Percentiles rank a stretch among this genome's conserved stretches.
Conservation (phyloP, 2,329 filamentous ascomycete genomes). For the Ascochyta pisi region DNA sequence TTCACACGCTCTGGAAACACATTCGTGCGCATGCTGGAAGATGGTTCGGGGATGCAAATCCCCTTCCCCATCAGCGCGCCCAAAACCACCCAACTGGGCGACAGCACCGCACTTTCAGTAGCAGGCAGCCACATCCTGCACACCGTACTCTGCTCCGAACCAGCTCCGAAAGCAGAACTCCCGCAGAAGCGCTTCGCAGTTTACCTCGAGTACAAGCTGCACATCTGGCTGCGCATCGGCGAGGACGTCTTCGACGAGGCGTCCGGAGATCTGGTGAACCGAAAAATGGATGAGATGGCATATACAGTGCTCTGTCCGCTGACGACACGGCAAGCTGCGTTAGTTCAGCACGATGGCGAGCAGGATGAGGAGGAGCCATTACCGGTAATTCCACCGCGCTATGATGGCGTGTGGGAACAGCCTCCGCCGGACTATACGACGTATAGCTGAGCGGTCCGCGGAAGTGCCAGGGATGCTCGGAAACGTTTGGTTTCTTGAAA, state of each 20-base stretch:
- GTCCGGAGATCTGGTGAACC: constrained; percentile 16
- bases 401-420: constrained; percentile 12
- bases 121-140: constrained; percentile 14
- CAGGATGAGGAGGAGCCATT: not conserved
- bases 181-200: constrained; percentile 9
- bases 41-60: not conserved
- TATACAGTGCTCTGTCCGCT: constrained; percentile 16
- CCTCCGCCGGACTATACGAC: constrained; percentile 1
- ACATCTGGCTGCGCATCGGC: constrained; percentile 17
- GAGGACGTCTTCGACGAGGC: constrained; percentile 17
- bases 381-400: constrained; percentile 4
- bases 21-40: not conserved
- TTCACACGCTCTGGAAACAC: constrained; percentile 10
- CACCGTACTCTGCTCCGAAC: not conserved
- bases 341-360: not conserved
- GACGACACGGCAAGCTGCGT: not conserved
- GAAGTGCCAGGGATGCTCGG: not conserved
- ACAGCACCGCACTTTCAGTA: constrained; percentile 4
- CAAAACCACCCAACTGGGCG: not conserved
- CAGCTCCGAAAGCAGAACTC: not conserved
- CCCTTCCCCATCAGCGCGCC: constrained; percentile 1
- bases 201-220: constrained; percentile 15
- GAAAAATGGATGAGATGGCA: constrained; percentile 21
- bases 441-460: not conserved
- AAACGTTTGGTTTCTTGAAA: not conserved